These are phyloP conservation scores for Leucosporidium creatinivorum DNA, from an alignment of 768 basidiomycete genomes.

Conservation along the genomic window DNA sequence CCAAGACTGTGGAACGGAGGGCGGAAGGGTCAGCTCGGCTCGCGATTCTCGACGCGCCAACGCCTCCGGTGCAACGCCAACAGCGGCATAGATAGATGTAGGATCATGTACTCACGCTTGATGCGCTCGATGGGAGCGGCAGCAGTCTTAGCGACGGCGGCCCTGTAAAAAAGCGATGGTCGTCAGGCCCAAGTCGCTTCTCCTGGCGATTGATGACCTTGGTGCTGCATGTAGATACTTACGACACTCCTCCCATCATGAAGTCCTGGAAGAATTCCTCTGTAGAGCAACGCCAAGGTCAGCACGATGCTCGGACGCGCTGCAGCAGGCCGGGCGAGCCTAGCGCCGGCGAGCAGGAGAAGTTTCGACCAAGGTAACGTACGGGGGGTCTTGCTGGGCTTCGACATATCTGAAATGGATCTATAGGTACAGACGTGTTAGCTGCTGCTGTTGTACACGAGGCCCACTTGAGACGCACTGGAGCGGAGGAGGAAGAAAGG, in stretches of 20 bases:
- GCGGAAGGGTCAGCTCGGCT: not conserved
- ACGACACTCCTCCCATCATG: slow-evolving; percentile 88
- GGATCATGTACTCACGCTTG: slow-evolving; percentile 84
- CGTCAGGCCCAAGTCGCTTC: not conserved
- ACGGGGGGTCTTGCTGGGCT: no score
- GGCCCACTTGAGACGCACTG: not conserved
- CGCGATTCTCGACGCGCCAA: not conserved
- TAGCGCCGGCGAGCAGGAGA: no score
- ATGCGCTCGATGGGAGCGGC: slow-evolving; percentile 99
- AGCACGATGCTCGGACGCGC: not conserved
- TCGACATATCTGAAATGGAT: no score
- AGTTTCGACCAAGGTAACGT: no score
- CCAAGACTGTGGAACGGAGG: slow-evolving; percentile 15
- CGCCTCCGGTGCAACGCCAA: not conserved
- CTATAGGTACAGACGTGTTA: no score
- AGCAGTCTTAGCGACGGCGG: slow-evolving; percentile 93
- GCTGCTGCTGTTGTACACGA: no score
- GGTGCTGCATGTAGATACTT: not conserved
- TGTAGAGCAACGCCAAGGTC: not conserved
- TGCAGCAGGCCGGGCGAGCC: no score
- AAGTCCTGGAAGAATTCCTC: slow-evolving; percentile 55
- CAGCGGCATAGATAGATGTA: not conserved
- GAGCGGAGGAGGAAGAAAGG: no score
- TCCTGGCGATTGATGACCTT: no score
- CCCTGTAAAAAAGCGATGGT: slow-evolving; percentile 15